A percentile compares a stretch with the other conserved stretches of the same genome.
Evolutionary conservation across 495 filamentous ascomycete genomes (phyloP).

Genomic region (Geopyxis carbonaria): DNA sequence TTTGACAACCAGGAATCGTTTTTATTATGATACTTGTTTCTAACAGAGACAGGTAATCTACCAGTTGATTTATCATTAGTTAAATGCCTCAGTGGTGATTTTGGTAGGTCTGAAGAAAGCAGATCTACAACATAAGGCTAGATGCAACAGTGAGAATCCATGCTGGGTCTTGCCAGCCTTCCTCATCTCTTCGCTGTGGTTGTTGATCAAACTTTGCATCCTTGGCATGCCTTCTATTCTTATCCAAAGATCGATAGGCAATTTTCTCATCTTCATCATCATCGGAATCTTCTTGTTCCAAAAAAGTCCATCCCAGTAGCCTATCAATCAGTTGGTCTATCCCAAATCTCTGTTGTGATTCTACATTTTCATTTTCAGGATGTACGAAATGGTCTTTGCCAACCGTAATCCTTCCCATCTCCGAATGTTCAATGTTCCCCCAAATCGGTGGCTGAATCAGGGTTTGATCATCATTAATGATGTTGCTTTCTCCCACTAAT

Average conservation of each 20-base stretch:
- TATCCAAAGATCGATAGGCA: no score
- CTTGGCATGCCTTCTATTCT: constrained; percentile 25
- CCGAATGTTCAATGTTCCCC: constrained; percentile 10
- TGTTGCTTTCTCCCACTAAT: constrained; percentile 9
- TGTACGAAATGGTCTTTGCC: no score
- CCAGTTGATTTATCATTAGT: no score
- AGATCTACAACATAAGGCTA: constrained; percentile 46
- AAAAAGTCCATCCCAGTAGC: constrained; percentile 58
- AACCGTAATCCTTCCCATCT: no score
- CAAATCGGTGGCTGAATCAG: constrained; percentile 29
- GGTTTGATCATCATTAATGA: constrained; percentile 3
- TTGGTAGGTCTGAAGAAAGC: no score
- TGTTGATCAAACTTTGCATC: constrained; percentile 27
- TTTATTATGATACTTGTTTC: no score
- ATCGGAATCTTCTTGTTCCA: constrained; percentile 52
- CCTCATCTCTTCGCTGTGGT: constrained; percentile 27
- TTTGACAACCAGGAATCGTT: no score
- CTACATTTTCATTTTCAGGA: no score
- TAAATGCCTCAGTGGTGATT: no score
- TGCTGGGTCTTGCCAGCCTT: constrained; percentile 66
- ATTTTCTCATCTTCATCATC: constrained; percentile 33
- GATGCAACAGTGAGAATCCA: constrained; percentile 69
- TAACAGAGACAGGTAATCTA: no score
- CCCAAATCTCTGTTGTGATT: no score
- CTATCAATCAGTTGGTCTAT: constrained; percentile 61